Percentiles rank a stretch among this genome's conserved stretches.
Evolutionary conservation across 176 grass and related monocot species (phyloP).

Genomic region (Carex cristatella): DNA sequence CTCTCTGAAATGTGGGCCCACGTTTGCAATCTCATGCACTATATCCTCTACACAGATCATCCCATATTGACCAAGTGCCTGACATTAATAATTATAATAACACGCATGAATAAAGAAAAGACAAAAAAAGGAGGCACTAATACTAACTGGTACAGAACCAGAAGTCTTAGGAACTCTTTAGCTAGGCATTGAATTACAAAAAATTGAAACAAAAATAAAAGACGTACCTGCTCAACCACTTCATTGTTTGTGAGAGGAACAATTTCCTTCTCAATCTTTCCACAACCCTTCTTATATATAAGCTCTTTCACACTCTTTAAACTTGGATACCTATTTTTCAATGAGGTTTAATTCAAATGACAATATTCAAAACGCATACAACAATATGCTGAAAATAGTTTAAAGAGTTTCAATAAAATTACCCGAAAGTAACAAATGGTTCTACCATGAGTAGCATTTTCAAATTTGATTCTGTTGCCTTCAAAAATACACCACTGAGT

Average conservation of each 20-base stretch:
- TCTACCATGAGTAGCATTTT: conserved; percentile 73
- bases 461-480: conserved; percentile 51
- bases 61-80: conserved; percentile 51
- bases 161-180: background rate
- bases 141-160: background rate
- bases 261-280: conserved; percentile 52
- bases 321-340: conserved; percentile 49
- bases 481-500: conserved; percentile 73
- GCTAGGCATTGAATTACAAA: background rate
- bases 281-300: conserved; percentile 76
- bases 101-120: background rate
- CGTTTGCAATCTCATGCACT: conserved; percentile 58
- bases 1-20: conserved; percentile 64
- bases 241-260: conserved; percentile 88
- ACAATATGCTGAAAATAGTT: background rate
- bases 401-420: conserved; percentile 22
- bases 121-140: background rate
- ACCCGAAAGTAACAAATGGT: conserved; percentile 79
- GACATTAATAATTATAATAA: background rate
- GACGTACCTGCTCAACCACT: conserved; percentile 75
- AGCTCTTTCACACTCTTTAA: conserved; percentile 91
- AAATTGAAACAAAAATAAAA: background rate
- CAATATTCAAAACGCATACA: background rate
- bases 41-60: conserved; percentile 73
- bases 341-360: background rate